These are phyloP conservation scores for Aspergillus hortae DNA, from an alignment of 2,329 filamentous ascomycete species.

Conservation along the genomic window DNA sequence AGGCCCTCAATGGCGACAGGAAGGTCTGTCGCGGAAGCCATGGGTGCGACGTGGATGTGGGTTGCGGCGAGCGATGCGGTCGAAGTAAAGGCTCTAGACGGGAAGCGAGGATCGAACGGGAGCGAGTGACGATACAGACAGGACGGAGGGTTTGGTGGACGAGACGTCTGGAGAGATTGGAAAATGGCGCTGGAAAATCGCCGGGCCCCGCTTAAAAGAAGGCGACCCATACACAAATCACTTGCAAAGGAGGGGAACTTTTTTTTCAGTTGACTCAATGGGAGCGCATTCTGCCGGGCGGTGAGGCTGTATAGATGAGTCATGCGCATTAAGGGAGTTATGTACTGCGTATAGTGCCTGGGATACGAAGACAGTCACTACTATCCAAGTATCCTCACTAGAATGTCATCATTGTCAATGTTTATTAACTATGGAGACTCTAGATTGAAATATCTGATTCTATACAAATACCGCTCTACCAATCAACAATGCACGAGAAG, in stretches of 20 bases:
- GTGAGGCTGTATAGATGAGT: conserved; percentile 14
- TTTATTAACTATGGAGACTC: no score
- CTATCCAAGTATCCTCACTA: no score
- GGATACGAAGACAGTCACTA: no score
- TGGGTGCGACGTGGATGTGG: conserved; percentile 20
- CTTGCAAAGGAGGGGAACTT: conserved; percentile 19
- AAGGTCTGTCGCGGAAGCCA: conserved; percentile 34
- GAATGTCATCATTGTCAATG: no score
- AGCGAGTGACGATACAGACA: conserved; percentile 13
- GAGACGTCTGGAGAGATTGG: conserved; percentile 15
- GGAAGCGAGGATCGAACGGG: conserved; percentile 7
- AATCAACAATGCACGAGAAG: no score
- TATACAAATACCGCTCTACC: no score
- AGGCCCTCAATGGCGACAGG: conserved; percentile 36
- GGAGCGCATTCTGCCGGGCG: conserved; percentile 20
- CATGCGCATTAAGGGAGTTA: not conserved
- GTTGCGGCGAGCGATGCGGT: conserved; percentile 7
- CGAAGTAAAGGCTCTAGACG: conserved; percentile 7
- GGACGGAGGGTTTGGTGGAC: conserved; percentile 12
- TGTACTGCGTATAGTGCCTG: no score
- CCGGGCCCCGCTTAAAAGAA: conserved; percentile 38
- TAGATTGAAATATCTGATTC: no score
- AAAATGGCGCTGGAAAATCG: conserved; percentile 32
- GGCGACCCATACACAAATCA: conserved; percentile 34
- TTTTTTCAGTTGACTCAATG: conserved; percentile 28